phyloP scores from a whole-genome alignment of 495 filamentous ascomycete genomes.

The Margaritispora aquatica region DNA sequence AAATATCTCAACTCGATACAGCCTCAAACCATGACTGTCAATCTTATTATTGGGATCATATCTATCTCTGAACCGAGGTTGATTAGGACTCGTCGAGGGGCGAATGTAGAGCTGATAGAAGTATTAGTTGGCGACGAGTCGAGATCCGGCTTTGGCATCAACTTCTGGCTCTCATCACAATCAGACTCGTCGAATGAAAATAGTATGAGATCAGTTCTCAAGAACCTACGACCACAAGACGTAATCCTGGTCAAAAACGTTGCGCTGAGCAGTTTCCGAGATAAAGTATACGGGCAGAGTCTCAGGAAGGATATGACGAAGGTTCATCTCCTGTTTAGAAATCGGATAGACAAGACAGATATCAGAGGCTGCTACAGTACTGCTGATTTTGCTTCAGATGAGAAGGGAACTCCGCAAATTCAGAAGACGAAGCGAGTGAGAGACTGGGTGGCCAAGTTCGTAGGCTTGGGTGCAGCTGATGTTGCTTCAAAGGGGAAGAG shows the following conservation, averaged over 20 bases:
- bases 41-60: constrained; percentile 73
- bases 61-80: constrained; percentile 58
- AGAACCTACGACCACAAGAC: constrained; percentile 56
- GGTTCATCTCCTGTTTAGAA: constrained; percentile 59
- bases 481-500: background rate
- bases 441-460: constrained; percentile 71
- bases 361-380: constrained; percentile 35
- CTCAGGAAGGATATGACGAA: constrained; percentile 64
- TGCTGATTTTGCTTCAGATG: constrained; percentile 30
- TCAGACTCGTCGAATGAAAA: constrained; percentile 27
- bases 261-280: constrained; percentile 65
- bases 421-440: constrained; percentile 61
- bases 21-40: constrained; percentile 74
- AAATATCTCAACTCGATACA: constrained; percentile 59
- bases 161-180: constrained; percentile 63
- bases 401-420: constrained; percentile 40
- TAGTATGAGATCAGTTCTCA: constrained; percentile 38
- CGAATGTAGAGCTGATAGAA: constrained; percentile 61
- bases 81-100: constrained; percentile 44
- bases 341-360: constrained; percentile 35
- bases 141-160: constrained; percentile 70
- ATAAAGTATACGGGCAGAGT: constrained; percentile 72
- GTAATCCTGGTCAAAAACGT: constrained; percentile 71
- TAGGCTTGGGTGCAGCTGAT: constrained; percentile 32
- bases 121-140: constrained; percentile 85